Conservation (phyloP, 257 asterid species). For the Penstemon barbatus region DNA sequence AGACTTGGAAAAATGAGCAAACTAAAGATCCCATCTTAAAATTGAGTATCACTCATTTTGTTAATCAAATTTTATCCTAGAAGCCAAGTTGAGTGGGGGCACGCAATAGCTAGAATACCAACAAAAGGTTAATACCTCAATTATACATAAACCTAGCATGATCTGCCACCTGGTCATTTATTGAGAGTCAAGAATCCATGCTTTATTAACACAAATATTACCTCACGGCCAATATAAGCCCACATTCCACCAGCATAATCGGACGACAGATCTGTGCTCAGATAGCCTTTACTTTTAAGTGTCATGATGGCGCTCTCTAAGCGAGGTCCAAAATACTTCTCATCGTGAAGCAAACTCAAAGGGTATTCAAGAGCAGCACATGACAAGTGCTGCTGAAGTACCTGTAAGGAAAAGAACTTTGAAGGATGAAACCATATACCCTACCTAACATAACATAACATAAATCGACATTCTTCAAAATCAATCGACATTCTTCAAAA, state of each 20-base stretch:
- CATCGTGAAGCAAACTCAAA: slow-evolving; percentile 66
- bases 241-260: slow-evolving; percentile 67
- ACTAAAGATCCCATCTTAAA: slow-evolving; percentile 3
- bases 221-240: slow-evolving; percentile 92
- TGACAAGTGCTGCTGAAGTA: slow-evolving; percentile 82
- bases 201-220: slow-evolving; percentile 31
- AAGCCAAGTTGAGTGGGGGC: slow-evolving; percentile 20
- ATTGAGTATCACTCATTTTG: slow-evolving; percentile 1
- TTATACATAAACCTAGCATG: slow-evolving; percentile 9
- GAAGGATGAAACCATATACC: slow-evolving; percentile 30
- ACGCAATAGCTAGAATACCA: slow-evolving; percentile 19
- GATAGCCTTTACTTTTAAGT: slow-evolving; percentile 67
- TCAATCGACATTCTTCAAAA: slow-evolving; percentile 14
- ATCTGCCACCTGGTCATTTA: background rate
- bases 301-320: slow-evolving; percentile 53
- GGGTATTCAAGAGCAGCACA: slow-evolving; percentile 95
- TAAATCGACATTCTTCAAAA: slow-evolving; percentile 13
- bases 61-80: background rate
- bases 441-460: slow-evolving; percentile 12
- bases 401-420: slow-evolving; percentile 47
- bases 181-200: slow-evolving; percentile 13
- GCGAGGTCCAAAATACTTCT: slow-evolving; percentile 73
- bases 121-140: slow-evolving; percentile 4
- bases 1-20: slow-evolving; percentile 15
- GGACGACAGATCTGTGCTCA: slow-evolving; percentile 58